These are phyloP conservation scores for Trametes sp. DNA, from an alignment of 1,284 basidiomycete species.

Conservation along the genomic window DNA sequence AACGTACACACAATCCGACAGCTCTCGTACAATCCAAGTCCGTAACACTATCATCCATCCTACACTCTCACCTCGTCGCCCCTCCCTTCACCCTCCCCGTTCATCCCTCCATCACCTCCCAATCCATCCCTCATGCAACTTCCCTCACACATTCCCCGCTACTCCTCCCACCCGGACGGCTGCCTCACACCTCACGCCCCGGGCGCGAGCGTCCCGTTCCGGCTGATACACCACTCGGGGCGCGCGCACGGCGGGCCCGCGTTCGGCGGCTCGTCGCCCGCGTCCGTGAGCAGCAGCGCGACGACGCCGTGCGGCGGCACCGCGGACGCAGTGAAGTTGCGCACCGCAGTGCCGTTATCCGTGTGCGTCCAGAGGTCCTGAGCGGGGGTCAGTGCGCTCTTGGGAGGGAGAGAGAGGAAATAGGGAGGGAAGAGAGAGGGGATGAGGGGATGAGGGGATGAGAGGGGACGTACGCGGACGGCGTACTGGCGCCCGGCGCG, in stretches of 20 bases:
- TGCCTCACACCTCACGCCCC: slow-evolving; percentile 22
- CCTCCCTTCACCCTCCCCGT: no score
- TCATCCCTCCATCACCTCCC: no score
- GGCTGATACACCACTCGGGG: slow-evolving; percentile 36
- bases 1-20: no score
- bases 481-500: slow-evolving; percentile 68
- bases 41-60: no score
- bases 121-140: no score
- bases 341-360: slow-evolving; percentile 68
- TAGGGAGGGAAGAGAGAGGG: neutral
- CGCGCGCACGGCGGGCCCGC: slow-evolving; percentile 41
- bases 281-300: slow-evolving; percentile 69
- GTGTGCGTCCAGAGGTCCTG: slow-evolving; percentile 77
- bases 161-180: neutral
- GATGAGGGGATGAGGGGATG: neutral
- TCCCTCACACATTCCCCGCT: neutral
- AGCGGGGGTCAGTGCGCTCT: neutral
- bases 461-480: slow-evolving; percentile 55
- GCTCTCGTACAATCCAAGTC: no score
- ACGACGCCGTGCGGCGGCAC: slow-evolving; percentile 77
- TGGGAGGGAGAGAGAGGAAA: neutral
- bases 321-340: slow-evolving; percentile 63
- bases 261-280: slow-evolving; percentile 68
- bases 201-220: slow-evolving; percentile 37
- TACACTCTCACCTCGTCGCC: no score